Evolutionary conservation across 2,329 filamentous ascomycete genomes (phyloP).

Genomic region (Fusarium subglutinans): DNA sequence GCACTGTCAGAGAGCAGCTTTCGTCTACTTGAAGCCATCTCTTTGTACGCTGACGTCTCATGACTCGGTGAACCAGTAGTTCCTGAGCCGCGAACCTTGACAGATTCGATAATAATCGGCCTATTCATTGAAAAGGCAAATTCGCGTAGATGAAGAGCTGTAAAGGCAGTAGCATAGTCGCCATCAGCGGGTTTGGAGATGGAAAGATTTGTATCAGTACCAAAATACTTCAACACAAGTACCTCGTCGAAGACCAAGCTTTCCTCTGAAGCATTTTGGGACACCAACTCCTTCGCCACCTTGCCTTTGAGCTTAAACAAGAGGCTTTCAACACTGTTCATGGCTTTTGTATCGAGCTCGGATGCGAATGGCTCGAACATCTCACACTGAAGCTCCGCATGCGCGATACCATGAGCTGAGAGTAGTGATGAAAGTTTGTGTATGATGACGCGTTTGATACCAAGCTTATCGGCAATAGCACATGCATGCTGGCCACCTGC

Average conservation of each 20-base stretch:
- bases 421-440: conserved; percentile 53
- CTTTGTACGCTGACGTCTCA: not conserved
- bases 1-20: not conserved
- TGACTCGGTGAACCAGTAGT: not conserved
- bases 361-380: conserved; percentile 46
- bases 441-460: conserved; percentile 53
- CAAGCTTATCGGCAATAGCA: conserved; percentile 52
- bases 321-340: conserved; percentile 30
- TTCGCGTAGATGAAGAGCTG: conserved; percentile 50
- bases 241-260: conserved; percentile 54
- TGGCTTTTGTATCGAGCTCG: conserved; percentile 12
- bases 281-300: conserved; percentile 50
- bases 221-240: conserved; percentile 59
- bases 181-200: conserved; percentile 51
- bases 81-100: conserved; percentile 42
- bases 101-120: conserved; percentile 52
- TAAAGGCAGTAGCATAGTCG: conserved; percentile 51
- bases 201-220: conserved; percentile 53
- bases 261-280: conserved; percentile 51
- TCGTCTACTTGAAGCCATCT: not conserved
- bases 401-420: conserved; percentile 56
- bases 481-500: conserved; percentile 71
- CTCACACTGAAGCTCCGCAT: conserved; percentile 52
- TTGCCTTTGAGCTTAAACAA: conserved; percentile 41
- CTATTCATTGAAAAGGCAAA: conserved; percentile 52